phyloP scores from a whole-genome alignment of 2,329 filamentous ascomycete genomes.

The Coleophoma eucalyptorum region DNA sequence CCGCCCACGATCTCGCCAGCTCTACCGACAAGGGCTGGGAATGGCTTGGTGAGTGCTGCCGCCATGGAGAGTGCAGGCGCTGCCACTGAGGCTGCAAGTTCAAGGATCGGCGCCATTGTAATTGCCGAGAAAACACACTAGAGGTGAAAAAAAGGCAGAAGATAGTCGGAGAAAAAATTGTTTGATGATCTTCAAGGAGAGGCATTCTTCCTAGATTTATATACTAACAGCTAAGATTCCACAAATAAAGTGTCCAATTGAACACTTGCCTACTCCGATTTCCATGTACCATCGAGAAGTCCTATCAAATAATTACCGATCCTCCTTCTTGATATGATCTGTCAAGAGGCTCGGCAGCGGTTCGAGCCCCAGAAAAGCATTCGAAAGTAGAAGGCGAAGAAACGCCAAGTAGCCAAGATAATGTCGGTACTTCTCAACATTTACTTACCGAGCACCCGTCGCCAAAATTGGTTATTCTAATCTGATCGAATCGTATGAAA shows the following conservation, averaged over 20 bases:
- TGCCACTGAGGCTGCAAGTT: neutral
- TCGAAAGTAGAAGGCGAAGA: neutral
- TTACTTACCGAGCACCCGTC: neutral
- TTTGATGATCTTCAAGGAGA: neutral
- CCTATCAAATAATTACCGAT: neutral
- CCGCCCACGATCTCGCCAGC: conserved; percentile 7
- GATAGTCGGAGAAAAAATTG: neutral
- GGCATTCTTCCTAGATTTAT: neutral
- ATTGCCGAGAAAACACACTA: neutral
- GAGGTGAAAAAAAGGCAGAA: neutral
- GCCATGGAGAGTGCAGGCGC: neutral
- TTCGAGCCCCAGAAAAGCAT: neutral
- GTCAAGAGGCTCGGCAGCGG: neutral
- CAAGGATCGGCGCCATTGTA: neutral
- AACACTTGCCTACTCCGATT: neutral
- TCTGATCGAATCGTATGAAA: too few relatives aligned
- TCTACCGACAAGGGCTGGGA: neutral
- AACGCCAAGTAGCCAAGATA: neutral
- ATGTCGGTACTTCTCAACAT: neutral
- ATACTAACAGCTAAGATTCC: neutral
- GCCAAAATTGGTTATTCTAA: neutral
- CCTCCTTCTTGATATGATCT: neutral
- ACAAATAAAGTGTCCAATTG: neutral
- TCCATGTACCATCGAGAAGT: neutral
- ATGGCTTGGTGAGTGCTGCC: neutral